phyloP scores from a whole-genome alignment of 176 grass and related monocot genomes.

The Urochloa ruziziensis region DNA sequence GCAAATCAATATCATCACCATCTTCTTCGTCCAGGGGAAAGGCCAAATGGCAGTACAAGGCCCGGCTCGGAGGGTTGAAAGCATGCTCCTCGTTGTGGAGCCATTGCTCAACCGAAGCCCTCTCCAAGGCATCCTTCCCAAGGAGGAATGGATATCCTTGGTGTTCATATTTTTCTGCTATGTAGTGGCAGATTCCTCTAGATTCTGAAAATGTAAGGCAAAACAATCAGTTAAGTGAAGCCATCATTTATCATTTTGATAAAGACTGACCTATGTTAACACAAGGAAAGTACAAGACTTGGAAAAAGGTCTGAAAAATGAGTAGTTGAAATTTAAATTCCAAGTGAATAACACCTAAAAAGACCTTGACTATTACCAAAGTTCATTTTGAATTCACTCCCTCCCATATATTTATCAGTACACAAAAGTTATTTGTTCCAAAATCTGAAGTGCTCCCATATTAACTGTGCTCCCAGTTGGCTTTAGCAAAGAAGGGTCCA shows the following conservation, averaged over 20 bases:
- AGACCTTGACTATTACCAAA: background rate
- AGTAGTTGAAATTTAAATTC: background rate
- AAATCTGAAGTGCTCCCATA: background rate
- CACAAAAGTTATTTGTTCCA: background rate
- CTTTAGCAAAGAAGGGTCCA: background rate
- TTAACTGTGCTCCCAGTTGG: background rate
- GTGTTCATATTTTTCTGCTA: too few species aligned
- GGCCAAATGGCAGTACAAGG: too few species aligned
- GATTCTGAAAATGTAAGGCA: too few species aligned
- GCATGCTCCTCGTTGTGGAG: too few species aligned
- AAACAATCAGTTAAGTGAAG: background rate
- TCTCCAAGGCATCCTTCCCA: too few species aligned
- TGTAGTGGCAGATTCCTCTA: too few species aligned
- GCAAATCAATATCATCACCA: too few species aligned
- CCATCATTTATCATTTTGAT: background rate
- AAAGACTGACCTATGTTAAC: background rate
- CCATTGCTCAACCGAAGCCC: too few species aligned
- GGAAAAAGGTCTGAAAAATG: too few species aligned
- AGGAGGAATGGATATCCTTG: too few species aligned
- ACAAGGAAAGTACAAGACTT: background rate
- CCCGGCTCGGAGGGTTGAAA: too few species aligned
- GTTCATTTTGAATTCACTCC: background rate
- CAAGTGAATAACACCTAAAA: constrained; percentile 3
- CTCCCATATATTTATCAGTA: background rate
- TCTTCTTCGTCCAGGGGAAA: too few species aligned